Evolutionary conservation across 176 grass and related monocot species (phyloP), one percentile per base, ranked within the genome.

Genomic region (Metroxylon sagu): DNA sequence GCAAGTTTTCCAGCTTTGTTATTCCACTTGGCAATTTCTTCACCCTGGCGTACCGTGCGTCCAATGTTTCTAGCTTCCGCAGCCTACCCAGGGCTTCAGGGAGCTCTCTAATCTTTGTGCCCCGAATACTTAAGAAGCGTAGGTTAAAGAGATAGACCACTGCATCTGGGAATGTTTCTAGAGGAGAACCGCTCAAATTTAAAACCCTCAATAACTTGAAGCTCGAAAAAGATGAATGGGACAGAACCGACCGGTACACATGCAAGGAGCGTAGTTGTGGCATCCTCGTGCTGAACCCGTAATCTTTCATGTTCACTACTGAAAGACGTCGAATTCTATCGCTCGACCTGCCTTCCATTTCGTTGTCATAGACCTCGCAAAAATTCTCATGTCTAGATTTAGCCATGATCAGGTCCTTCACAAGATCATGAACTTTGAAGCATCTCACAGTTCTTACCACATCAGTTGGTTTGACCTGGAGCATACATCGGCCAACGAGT

Each of bases 61-160:
- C 83, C 68, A 85, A 66, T 23, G 73, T 85, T 66, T 85, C 77
- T 23, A 85, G 58, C 29, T 85, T 61, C 28, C 12, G 60, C 26
- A 81, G 35, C 6, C 21, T 16, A 3, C 73, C 83, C 63, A 85
- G 50, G 1, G 75, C 60, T 19, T 17, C 4, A 16, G 79, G 84
- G 2, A 87, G 61, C 12, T 25, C 28, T 53, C 60, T 52, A 3
- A 87, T 61, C 3, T 8, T 79, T 4, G 84, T 75, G 19, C 66
- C n/a, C 10, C 66, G 69, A 17, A 87, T 39, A 18, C 74, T 51
- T 8, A 87, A 48, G 74, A 75, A 81, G 1, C 57, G 63, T 12
- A 87, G 59, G 39, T 78, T 82, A 23, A 61, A 4, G 10, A 82
- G 72, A 39, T 54, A 19, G 25, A 54, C 4, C 25, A 76, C 50